Evolutionary conservation across 257 asterid species (phyloP).

Genomic region (Coffea canephora): DNA sequence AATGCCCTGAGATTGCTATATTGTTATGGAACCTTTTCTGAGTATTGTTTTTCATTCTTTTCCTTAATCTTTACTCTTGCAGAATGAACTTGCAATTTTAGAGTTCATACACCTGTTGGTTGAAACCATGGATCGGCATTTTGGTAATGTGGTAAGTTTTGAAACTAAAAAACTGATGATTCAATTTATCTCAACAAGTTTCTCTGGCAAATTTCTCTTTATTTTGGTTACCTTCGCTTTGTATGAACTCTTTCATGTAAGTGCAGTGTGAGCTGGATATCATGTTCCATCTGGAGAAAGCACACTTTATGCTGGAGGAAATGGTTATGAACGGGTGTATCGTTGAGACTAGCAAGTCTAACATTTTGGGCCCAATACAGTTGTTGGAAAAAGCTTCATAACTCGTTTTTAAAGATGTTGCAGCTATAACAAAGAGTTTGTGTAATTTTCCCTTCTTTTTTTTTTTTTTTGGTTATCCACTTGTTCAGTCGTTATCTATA

Average conservation of each 20-base stretch:
- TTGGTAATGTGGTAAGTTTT: slow-evolving; percentile 87
- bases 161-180: background rate
- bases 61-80: slow-evolving; percentile 25
- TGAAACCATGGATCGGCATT: slow-evolving; percentile 99
- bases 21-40: background rate
- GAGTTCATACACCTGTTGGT: slow-evolving; percentile 93
- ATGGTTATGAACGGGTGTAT: slow-evolving; percentile 98
- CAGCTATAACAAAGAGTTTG: background rate
- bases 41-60: background rate
- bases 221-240: background rate
- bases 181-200: too few species aligned
- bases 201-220: background rate
- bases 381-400: slow-evolving; percentile 80
- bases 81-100: slow-evolving; percentile 96
- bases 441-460: background rate
- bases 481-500: background rate
- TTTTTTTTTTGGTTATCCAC: too few species aligned
- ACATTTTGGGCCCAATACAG: slow-evolving; percentile 73
- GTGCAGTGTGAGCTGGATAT: slow-evolving; percentile 90
- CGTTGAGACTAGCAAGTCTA: slow-evolving; percentile 89
- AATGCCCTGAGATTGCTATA: background rate
- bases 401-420: background rate
- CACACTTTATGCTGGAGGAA: slow-evolving; percentile 98
- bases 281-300: slow-evolving; percentile 96
- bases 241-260: background rate